These are phyloP conservation scores for Sarocladium kiliense DNA, from an alignment of 2,329 filamentous ascomycete species.

Conservation along the genomic window DNA sequence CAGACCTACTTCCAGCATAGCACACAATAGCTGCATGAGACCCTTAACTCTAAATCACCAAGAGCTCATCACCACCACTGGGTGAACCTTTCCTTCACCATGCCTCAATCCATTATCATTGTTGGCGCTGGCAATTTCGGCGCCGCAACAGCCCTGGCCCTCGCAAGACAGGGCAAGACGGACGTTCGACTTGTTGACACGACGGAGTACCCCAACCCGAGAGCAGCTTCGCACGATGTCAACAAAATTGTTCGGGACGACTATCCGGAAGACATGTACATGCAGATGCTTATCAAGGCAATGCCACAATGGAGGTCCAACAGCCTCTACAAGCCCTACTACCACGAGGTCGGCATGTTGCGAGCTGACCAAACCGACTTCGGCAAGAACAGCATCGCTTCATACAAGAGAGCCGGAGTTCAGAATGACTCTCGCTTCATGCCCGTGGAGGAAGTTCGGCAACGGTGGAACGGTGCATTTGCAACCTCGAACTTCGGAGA, in stretches of 20 bases:
- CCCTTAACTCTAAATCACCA: not conserved
- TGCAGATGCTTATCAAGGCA: conserved; percentile 32
- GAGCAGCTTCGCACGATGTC: conserved; percentile 41
- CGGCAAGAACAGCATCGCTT: conserved; percentile 36
- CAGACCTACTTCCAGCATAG: conserved; percentile 10
- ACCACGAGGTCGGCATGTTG: conserved; percentile 54
- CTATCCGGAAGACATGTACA: conserved; percentile 34
- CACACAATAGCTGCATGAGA: not conserved
- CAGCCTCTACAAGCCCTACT: conserved; percentile 46
- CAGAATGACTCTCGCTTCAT: conserved; percentile 35
- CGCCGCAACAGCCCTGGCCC: conserved; percentile 33
- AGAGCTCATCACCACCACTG: not conserved
- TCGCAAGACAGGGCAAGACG: conserved; percentile 22
- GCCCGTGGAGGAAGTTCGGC: conserved; percentile 45
- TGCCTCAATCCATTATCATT: conserved; percentile 25
- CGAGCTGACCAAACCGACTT: conserved; percentile 35
- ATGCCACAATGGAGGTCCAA: conserved; percentile 36
- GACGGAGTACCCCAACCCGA: conserved; percentile 28
- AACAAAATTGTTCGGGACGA: conserved; percentile 40
- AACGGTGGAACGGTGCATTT: conserved; percentile 52
- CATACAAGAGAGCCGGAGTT: conserved; percentile 30
- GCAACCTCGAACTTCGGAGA: conserved; percentile 51
- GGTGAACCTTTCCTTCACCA: not conserved
- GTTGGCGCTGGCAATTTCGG: conserved; percentile 40
- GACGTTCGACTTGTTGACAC: conserved; percentile 32